These are phyloP conservation scores for Entomophthora muscae DNA, from an alignment of 371 early-diverging fungal species.

Conservation along the genomic window DNA sequence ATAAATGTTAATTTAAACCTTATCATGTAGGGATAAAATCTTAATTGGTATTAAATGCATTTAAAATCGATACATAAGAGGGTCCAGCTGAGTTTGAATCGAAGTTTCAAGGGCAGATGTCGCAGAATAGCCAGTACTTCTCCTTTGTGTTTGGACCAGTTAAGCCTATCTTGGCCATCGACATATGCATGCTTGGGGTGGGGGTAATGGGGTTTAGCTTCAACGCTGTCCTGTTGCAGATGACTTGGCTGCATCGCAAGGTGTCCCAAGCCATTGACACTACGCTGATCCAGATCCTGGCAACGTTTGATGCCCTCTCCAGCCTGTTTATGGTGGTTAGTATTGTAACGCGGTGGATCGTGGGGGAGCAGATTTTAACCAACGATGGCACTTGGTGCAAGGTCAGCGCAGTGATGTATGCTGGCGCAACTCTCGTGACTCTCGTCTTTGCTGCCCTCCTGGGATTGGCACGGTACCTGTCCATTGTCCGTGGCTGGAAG, in stretches of 20 bases:
- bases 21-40: no score
- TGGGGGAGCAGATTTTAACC: background rate
- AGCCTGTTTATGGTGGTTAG: background rate
- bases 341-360: background rate
- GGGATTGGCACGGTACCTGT: background rate
- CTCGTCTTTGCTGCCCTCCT: background rate
- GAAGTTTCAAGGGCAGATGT: no score
- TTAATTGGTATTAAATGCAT: no score
- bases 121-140: no score
- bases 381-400: background rate
- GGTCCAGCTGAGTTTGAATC: no score
- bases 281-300: background rate
- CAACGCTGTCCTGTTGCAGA: background rate
- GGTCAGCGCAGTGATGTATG: background rate
- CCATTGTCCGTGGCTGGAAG: background rate
- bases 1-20: no score
- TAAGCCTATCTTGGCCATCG: background rate
- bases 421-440: background rate
- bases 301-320: background rate
- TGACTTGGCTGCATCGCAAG: background rate
- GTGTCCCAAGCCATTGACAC: background rate
- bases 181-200: background rate
- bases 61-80: no score
- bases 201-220: background rate
- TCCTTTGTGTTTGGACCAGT: background rate